Evolutionary conservation across 768 basidiomycete species (phyloP).

Genomic region (Pleurotus tuoliensis): DNA sequence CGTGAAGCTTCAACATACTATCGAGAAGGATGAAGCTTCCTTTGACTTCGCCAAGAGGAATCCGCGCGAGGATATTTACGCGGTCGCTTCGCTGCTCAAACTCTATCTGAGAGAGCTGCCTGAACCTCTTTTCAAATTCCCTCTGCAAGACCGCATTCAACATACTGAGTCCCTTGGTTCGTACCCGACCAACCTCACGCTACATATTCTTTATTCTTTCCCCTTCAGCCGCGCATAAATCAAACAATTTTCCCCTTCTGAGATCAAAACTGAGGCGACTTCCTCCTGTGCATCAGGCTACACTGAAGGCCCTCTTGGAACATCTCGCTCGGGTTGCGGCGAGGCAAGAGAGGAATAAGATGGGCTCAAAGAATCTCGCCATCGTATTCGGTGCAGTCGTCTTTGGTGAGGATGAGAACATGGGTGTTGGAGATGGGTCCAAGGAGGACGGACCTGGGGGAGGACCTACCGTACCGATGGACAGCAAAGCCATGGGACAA

Average conservation of each 20-base stretch:
- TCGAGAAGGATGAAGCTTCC: constrained; percentile 75
- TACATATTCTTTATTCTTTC: neutral
- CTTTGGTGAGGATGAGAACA: constrained; percentile 83
- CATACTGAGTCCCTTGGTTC: constrained; percentile 75
- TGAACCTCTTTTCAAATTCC: constrained; percentile 83
- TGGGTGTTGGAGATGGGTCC: neutral
- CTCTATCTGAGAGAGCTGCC: constrained; percentile 83
- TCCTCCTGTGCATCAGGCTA: constrained; percentile 81
- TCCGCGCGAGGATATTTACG: constrained; percentile 72
- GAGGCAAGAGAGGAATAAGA: constrained; percentile 76
- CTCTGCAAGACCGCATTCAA: constrained; percentile 76
- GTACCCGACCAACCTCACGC: constrained; percentile 9
- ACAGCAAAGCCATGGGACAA: constrained; percentile 6
- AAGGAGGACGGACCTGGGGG: constrained; percentile 5
- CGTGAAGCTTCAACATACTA: constrained; percentile 73
- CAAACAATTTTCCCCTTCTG: constrained; percentile 69
- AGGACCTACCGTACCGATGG: neutral
- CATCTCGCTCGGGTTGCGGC: constrained; percentile 75
- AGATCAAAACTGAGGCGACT: constrained; percentile 85
- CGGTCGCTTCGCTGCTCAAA: constrained; percentile 84
- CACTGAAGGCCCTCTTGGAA: constrained; percentile 75
- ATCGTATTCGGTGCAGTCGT: constrained; percentile 88
- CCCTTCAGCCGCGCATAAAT: constrained; percentile 60
- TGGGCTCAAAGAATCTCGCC: constrained; percentile 90
- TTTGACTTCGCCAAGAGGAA: constrained; percentile 58